Base-by-base conservation (phyloP, 331 rosid genomes). In the Spiraea crenata region DNA sequence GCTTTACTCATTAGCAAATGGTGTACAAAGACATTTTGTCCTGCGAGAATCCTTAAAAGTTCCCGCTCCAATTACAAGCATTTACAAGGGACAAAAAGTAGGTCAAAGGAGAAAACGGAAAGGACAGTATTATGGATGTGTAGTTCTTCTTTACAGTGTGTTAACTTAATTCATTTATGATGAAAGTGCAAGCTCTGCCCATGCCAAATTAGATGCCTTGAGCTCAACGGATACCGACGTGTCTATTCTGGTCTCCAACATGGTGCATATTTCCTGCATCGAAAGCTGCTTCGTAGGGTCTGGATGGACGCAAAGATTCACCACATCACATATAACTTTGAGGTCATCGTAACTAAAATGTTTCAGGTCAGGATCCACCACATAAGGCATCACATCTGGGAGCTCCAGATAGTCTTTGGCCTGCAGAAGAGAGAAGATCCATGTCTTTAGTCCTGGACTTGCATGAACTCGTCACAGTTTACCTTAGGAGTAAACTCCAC, bases 161-260 rank as follows among this genome's bases (percentile, higher is more conserved):
- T 81, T 89, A 83, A 80, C 79, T 79, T 56, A 56, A 69, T 76
- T 79, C 20, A 46, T 65, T 82, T 76, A 86, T 6, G 99, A 83
- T 70, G 82, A 82, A 72, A 95, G 98, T 39, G 89, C 98, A 76
- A 91, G 96, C 65, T 95, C 96, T 44, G 98, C 99, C 99, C 99
- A 95, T 37, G 99, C 99, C 79, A 95, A 63, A 74, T 96, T 89
- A 66, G 97, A 89, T 3, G 96, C 74, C 82, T 80, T 95, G 64
- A 89, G 81, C 73, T 91, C 99, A 39, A 84, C 50, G 5, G 89
- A 84, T 50, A 81, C 71, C 8, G 97, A 83, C 9, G 92, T 87
- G 85, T 95, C 98, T 7, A 95, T 95, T 80, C 76, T 76, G 83
- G 81, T 83, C 90, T 95, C 97, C 79, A 95, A 76, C 85, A 85